Evolutionary conservation across 371 early-diverging fungal species (phyloP).

Genomic region (Mortierella sp.): DNA sequence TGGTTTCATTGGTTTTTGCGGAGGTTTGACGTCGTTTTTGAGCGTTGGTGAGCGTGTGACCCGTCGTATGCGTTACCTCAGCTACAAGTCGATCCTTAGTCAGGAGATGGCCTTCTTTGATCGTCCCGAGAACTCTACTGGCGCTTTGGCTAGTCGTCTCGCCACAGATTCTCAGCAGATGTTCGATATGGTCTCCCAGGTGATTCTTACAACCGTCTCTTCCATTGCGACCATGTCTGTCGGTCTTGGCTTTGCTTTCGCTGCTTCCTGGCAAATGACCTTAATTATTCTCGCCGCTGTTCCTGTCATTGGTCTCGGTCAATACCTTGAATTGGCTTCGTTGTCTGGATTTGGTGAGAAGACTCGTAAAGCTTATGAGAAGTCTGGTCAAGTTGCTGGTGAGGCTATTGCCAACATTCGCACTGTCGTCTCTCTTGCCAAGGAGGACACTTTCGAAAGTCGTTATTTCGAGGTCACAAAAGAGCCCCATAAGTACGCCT

Average conservation of each 20-base stretch:
- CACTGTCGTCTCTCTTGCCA: constrained; percentile 87
- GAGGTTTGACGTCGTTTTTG: constrained; percentile 39
- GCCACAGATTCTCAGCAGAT: constrained; percentile 86
- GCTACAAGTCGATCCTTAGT: constrained; percentile 64
- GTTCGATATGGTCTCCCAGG: constrained; percentile 76
- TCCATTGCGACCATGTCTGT: constrained; percentile 60
- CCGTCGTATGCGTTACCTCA: constrained; percentile 44
- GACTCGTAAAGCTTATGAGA: constrained; percentile 76
- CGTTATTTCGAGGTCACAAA: constrained; percentile 71
- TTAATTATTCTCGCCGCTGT: constrained; percentile 69
- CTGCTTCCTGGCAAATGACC: constrained; percentile 71
- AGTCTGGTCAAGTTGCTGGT: constrained; percentile 80
- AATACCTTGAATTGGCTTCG: constrained; percentile 51
- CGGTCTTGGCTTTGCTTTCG: constrained; percentile 65
- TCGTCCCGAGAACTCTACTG: constrained; percentile 84
- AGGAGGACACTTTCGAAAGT: constrained; percentile 77
- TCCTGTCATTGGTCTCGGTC: constrained; percentile 60
- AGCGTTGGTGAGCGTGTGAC: constrained; percentile 48
- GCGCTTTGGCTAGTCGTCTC: constrained; percentile 86
- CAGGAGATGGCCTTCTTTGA: constrained; percentile 95
- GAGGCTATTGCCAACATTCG: constrained; percentile 92
- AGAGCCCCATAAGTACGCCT: constrained; percentile 75
- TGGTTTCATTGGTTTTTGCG: constrained; percentile 71
- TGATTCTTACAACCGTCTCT: constrained; percentile 63
- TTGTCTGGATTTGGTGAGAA: constrained; percentile 68